phyloP scores from a whole-genome alignment of 371 early-diverging fungal species.

The Rhizopus arrhizus region DNA sequence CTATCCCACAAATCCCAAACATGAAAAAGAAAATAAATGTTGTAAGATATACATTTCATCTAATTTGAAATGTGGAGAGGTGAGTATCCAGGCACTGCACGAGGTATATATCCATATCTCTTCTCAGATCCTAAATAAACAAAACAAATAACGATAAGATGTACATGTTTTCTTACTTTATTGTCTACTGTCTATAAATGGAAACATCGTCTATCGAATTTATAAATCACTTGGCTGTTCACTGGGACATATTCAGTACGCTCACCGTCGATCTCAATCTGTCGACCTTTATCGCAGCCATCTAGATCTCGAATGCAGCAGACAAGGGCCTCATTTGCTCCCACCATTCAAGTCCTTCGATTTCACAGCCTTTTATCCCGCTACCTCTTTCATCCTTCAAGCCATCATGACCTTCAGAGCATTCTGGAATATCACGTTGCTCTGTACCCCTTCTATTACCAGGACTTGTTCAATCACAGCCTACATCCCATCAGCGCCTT shows the following conservation, averaged over 20 bases:
- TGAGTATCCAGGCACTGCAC: too few relatives aligned
- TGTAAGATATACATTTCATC: too few relatives aligned
- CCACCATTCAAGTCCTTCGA: slow-evolving; percentile 54
- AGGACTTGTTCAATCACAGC: slow-evolving; percentile 19
- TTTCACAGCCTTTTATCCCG: slow-evolving; percentile 51
- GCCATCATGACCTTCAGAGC: slow-evolving; percentile 36
- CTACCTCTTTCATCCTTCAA: slow-evolving; percentile 45
- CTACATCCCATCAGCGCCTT: too few relatives aligned
- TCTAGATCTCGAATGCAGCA: slow-evolving; percentile 38
- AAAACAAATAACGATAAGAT: too few relatives aligned
- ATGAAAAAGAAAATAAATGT: too few relatives aligned
- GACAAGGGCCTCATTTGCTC: slow-evolving; percentile 58
- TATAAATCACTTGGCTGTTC: slow-evolving; percentile 39
- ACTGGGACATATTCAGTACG: slow-evolving; percentile 29
- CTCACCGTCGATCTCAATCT: slow-evolving; percentile 43
- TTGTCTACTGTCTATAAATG: slow-evolving; percentile 20
- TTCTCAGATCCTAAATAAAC: too few relatives aligned
- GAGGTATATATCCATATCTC: too few relatives aligned
- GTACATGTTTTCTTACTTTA: too few relatives aligned
- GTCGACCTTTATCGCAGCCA: slow-evolving; percentile 45
- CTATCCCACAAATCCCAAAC: too few relatives aligned
- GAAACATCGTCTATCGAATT: slow-evolving; percentile 38
- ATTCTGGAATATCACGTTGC: slow-evolving; percentile 48
- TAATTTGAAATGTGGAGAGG: too few relatives aligned
- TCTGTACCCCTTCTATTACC: slow-evolving; percentile 40